A percentile compares a stretch with the other conserved stretches of the same genome.
Conservation (phyloP, 2,329 filamentous ascomycete species). For the Colletotrichum chrysophilum region DNA sequence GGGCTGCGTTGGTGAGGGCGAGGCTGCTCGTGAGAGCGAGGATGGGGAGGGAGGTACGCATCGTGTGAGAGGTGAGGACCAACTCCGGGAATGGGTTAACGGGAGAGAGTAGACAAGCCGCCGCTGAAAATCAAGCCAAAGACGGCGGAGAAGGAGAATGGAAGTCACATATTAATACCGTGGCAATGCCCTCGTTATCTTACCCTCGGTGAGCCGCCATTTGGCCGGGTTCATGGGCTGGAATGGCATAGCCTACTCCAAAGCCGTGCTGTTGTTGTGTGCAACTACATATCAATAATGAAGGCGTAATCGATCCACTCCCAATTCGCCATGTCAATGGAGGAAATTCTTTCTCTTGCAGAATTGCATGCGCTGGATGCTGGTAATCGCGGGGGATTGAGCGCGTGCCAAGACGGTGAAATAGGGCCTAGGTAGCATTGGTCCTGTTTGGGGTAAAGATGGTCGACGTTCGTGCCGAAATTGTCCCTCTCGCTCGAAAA, state of each 20-base stretch:
- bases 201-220: not conserved
- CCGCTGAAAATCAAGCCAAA: not conserved
- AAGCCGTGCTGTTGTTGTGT: not conserved
- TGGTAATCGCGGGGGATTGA: not conserved
- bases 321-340: not conserved
- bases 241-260: not conserved
- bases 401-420: conserved; percentile 7
- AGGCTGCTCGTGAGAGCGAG: not conserved
- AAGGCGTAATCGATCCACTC: not conserved
- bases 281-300: not conserved
- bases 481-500: not conserved
- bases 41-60: not conserved
- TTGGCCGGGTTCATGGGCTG: not conserved
- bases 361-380: not conserved
- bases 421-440: not conserved
- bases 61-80: not conserved
- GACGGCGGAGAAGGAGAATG: not conserved
- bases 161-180: not conserved
- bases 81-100: not conserved
- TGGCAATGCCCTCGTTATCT: not conserved
- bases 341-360: not conserved
- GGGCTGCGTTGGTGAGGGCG: not conserved
- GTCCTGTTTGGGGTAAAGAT: not conserved
- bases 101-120: not conserved
- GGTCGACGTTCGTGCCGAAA: not conserved